Evolutionary conservation across 2,329 filamentous ascomycete genomes (phyloP).

Genomic region (Penicillium sp.): DNA sequence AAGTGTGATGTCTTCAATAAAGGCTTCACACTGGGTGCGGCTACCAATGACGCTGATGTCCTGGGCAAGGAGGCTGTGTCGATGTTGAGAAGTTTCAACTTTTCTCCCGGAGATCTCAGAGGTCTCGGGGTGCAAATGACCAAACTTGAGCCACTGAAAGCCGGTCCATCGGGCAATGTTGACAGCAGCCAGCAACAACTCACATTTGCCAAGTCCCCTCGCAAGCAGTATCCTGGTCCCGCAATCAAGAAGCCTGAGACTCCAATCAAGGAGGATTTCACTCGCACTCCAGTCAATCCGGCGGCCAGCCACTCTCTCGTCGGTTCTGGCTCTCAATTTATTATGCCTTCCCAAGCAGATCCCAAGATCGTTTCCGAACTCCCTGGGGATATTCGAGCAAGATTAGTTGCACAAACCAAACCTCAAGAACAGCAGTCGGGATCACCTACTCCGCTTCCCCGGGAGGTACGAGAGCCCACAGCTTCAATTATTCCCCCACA

Average conservation of each 20-base stretch:
- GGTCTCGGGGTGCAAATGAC: conserved; percentile 92
- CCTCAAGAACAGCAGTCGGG: conserved; percentile 20
- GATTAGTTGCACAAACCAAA: conserved; percentile 61
- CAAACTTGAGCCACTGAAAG: conserved; percentile 77
- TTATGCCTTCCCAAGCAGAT: conserved; percentile 79
- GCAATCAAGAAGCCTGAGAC: conserved; percentile 47
- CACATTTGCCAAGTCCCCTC: conserved; percentile 39
- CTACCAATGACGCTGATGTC: conserved; percentile 69
- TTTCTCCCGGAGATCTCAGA: conserved; percentile 87
- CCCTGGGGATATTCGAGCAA: conserved; percentile 75
- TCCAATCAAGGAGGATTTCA: conserved; percentile 37
- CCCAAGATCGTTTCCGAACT: conserved; percentile 77
- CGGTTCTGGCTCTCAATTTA: conserved; percentile 82
- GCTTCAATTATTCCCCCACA: conserved; percentile 55
- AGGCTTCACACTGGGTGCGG: conserved; percentile 74
- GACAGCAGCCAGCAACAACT: conserved; percentile 73
- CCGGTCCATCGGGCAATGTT: conserved; percentile 48
- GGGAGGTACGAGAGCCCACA: conserved; percentile 15
- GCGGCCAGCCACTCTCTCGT: conserved; percentile 65
- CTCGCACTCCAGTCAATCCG: conserved; percentile 29
- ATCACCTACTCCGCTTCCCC: conserved; percentile 37
- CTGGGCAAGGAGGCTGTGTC: conserved; percentile 81
- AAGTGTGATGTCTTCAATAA: conserved; percentile 95
- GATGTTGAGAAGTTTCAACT: conserved; percentile 74
- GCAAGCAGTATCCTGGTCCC: conserved; percentile 18